phyloP scores from a whole-genome alignment of 441 rosid species.

The Pelargonium myrrhifolium region DNA sequence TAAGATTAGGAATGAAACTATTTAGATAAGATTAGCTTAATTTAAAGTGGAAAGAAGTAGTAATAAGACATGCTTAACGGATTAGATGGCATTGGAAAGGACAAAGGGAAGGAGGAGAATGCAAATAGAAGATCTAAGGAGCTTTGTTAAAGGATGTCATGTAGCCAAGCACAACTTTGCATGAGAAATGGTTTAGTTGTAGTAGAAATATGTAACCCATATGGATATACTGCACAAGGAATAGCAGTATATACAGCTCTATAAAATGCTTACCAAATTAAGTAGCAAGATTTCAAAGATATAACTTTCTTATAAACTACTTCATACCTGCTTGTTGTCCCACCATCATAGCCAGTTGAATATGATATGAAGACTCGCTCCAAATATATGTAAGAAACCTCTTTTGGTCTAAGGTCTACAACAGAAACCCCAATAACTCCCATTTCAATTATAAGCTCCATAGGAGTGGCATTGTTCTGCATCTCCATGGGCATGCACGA shows the following conservation, averaged over 20 bases:
- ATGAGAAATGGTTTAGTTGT: too few species aligned
- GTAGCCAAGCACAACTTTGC: too few species aligned
- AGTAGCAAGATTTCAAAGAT: neutral
- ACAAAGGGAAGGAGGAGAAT: too few species aligned
- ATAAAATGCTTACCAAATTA: neutral
- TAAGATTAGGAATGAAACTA: too few species aligned
- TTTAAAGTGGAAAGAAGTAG: too few species aligned
- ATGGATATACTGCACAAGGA: neutral
- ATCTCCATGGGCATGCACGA: constrained; percentile 34
- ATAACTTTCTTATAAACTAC: neutral
- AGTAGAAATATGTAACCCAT: too few species aligned
- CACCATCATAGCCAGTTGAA: constrained; percentile 90
- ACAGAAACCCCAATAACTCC: constrained; percentile 87
- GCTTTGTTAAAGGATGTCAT: too few species aligned
- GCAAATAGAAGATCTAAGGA: too few species aligned
- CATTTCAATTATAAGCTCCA: constrained; percentile 82
- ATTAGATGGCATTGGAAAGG: too few species aligned
- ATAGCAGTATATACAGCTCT: neutral
- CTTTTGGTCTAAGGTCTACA: constrained; percentile 86
- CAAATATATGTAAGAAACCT: constrained; percentile 65
- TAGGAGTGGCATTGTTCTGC: constrained; percentile 39
- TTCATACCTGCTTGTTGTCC: constrained; percentile 83
- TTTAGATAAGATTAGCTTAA: too few species aligned
- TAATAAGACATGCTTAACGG: too few species aligned
- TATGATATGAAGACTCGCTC: constrained; percentile 79